Conservation (phyloP, 129 eudicot genomes). For the Escallonia herrerae region DNA sequence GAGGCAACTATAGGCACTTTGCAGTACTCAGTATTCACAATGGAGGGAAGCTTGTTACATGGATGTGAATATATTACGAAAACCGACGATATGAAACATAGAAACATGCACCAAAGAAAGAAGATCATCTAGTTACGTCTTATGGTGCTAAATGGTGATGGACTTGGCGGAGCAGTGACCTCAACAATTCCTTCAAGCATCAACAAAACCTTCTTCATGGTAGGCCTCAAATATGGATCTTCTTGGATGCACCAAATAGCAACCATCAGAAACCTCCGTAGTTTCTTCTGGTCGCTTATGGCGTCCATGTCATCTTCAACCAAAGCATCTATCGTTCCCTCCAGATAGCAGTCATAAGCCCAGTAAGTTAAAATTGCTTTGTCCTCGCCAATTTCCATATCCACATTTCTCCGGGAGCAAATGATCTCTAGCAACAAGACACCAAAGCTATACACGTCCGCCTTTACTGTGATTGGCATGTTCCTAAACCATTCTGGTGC, state of each 20-base stretch:
- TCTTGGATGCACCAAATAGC: constrained; percentile 56
- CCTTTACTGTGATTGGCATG: constrained; percentile 12
- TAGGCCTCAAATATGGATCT: constrained; percentile 32
- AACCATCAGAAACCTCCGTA: constrained; percentile 29
- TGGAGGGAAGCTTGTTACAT: no score
- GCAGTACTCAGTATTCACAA: no score
- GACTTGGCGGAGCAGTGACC: constrained; percentile 37
- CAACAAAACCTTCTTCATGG: constrained; percentile 31
- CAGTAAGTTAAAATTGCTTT: constrained; percentile 18
- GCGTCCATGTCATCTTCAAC: constrained; percentile 15
- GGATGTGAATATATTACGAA: no score
- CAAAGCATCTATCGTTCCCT: constrained; percentile 4
- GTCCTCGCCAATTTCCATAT: neutral
- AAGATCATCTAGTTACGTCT: no score
- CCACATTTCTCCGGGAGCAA: constrained; percentile 11
- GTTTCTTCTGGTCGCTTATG: constrained; percentile 14
- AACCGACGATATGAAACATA: no score
- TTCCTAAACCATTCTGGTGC: constrained; percentile 45
- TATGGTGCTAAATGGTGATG: constrained; percentile 1
- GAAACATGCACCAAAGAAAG: no score
- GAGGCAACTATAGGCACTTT: no score
- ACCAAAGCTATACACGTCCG: constrained; percentile 37
- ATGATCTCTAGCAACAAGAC: constrained; percentile 28
- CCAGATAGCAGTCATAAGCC: constrained; percentile 27
- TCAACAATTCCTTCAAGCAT: constrained; percentile 45